Conservation (phyloP, 1,284 basidiomycete species). For the Marasmius fiardii region DNA sequence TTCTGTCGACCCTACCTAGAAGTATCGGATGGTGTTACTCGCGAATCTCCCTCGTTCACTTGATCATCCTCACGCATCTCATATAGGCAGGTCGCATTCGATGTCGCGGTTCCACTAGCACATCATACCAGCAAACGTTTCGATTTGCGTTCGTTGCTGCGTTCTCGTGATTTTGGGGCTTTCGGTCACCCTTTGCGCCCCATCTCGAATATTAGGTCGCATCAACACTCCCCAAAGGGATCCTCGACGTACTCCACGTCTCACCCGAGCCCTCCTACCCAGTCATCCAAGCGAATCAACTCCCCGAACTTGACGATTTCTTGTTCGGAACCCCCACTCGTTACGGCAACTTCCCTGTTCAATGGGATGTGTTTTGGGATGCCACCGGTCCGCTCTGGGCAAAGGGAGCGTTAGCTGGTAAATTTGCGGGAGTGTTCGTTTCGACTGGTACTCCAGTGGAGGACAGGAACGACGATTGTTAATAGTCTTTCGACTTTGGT, state of each 20-base stretch:
- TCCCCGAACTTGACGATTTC: slow-evolving; percentile 67
- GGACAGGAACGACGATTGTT: slow-evolving; percentile 73
- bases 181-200: too few species aligned
- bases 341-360: slow-evolving; percentile 67
- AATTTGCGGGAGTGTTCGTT: slow-evolving; percentile 76
- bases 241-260: slow-evolving; percentile 78
- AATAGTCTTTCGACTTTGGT: slow-evolving; percentile 69
- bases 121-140: too few species aligned
- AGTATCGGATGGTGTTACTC: too few species aligned
- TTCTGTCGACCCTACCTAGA: too few species aligned
- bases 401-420: slow-evolving; percentile 69
- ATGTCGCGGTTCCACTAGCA: too few species aligned
- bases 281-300: slow-evolving; percentile 60
- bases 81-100: too few species aligned
- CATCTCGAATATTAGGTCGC: too few species aligned
- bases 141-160: too few species aligned
- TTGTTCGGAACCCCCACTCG: slow-evolving; percentile 80
- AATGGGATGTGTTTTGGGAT: slow-evolving; percentile 83
- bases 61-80: too few species aligned
- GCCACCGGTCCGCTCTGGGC: slow-evolving; percentile 79
- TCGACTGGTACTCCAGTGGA: slow-evolving; percentile 66
- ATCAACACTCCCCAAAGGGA: slow-evolving; percentile 81
- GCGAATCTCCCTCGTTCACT: too few species aligned
- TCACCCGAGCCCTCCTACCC: slow-evolving; percentile 73
- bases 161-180: too few species aligned